phyloP scores from a whole-genome alignment of 2,329 filamentous ascomycete genomes.

The Xenosphaeropsis pyriputrescens region DNA sequence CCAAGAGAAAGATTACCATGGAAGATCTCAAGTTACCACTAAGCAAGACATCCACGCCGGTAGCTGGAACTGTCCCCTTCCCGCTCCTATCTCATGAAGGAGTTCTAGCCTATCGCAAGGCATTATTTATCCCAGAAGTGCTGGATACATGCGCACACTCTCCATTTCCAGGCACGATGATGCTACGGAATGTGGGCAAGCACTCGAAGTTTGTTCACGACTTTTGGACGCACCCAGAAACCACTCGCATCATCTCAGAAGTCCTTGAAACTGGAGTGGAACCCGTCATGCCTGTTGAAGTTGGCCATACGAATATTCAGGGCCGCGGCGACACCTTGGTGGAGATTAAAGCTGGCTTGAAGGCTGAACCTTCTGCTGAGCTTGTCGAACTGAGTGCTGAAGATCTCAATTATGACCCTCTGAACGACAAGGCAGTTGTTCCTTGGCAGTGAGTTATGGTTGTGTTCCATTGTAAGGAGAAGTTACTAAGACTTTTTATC shows the following conservation, averaged over 20 bases:
- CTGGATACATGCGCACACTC: slow-evolving; percentile 1
- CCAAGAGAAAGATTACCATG: slow-evolving; percentile 1
- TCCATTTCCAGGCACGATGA: slow-evolving; percentile 7
- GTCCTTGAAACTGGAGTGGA: slow-evolving; percentile 9
- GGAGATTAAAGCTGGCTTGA: slow-evolving; percentile 7
- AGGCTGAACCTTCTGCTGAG: slow-evolving; percentile 7
- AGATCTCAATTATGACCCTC: slow-evolving; percentile 7
- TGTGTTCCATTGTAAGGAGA: not conserved
- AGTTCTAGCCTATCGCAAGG: slow-evolving; percentile 1
- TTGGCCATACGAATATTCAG: slow-evolving; percentile 15
- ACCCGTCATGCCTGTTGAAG: slow-evolving; percentile 12
- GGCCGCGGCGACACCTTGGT: slow-evolving; percentile 4
- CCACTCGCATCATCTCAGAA: slow-evolving; percentile 11
- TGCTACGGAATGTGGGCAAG: slow-evolving; percentile 10
- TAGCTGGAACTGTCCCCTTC: slow-evolving; percentile 3
- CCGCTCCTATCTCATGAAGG: slow-evolving; percentile 3
- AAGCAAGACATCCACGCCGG: not conserved
- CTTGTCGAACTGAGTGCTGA: slow-evolving; percentile 7
- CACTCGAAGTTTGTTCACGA: slow-evolving; percentile 12
- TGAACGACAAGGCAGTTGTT: slow-evolving; percentile 8
- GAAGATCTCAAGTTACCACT: slow-evolving; percentile 1
- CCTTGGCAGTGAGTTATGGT: slow-evolving; percentile 11
- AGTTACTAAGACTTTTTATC: not conserved
- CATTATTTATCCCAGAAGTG: slow-evolving; percentile 1
- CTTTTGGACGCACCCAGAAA: slow-evolving; percentile 13